A percentile compares a stretch with the other conserved stretches of the same genome.
Conservation (phyloP, 2,329 filamentous ascomycete genomes). For the Ophiosphaerella korrae region DNA sequence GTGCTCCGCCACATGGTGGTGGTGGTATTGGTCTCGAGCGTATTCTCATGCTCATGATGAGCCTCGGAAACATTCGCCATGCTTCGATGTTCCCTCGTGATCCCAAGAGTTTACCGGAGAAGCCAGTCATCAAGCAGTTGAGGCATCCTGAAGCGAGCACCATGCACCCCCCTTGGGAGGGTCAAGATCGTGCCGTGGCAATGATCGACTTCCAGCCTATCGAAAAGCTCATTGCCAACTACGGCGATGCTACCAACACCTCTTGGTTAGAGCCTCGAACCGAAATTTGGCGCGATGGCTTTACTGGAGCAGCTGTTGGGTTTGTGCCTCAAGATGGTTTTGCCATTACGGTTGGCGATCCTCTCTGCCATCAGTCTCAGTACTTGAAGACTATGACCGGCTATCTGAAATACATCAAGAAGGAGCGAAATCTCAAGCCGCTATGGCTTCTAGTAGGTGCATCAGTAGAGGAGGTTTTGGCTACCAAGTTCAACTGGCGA, state of each 20-base stretch:
- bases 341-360: conserved; percentile 84
- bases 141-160: conserved; percentile 89
- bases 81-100: conserved; percentile 87
- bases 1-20: conserved; percentile 85
- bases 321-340: conserved; percentile 79
- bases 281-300: conserved; percentile 80
- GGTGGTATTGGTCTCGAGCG: conserved; percentile 90
- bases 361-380: conserved; percentile 80
- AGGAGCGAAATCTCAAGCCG: conserved; percentile 74
- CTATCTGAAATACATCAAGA: conserved; percentile 76
- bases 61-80: conserved; percentile 86
- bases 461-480: conserved; percentile 79
- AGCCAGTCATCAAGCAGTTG: conserved; percentile 66
- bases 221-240: conserved; percentile 91
- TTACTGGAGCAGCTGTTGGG: conserved; percentile 81
- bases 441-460: conserved; percentile 87
- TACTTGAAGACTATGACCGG: conserved; percentile 73
- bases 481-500: conserved; percentile 81
- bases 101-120: conserved; percentile 80
- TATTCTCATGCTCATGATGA: conserved; percentile 82
- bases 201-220: conserved; percentile 69
- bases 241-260: conserved; percentile 91
- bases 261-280: conserved; percentile 92
- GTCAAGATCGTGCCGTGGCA: conserved; percentile 55
- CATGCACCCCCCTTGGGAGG: conserved; percentile 68